A percentile compares a stretch with the other conserved stretches of the same genome.
Evolutionary conservation across 495 filamentous ascomycete genomes (phyloP).

Genomic region (Penicillium subrubescens): DNA sequence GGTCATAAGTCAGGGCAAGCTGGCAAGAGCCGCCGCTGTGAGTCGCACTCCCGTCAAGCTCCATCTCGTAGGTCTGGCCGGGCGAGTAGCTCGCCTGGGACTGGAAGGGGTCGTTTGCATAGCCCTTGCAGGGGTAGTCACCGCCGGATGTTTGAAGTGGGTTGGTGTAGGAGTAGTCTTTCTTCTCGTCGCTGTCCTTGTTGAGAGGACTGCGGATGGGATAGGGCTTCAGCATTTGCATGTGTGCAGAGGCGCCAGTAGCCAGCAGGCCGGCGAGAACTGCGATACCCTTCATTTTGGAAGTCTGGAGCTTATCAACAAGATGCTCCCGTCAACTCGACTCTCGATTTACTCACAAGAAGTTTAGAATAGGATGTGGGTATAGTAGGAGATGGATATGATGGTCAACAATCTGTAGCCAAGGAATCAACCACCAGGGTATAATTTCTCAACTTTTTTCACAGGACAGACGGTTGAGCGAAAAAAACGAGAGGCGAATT

Average conservation of each 20-base stretch:
- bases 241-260: constrained; percentile 43
- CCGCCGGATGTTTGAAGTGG: constrained; percentile 45
- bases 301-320: not conserved
- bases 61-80: constrained; percentile 43
- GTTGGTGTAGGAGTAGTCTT: constrained; percentile 55
- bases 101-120: constrained; percentile 46
- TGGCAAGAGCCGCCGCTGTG: constrained; percentile 92
- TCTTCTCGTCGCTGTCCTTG: constrained; percentile 33
- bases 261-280: constrained; percentile 40
- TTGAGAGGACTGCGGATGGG: constrained; percentile 53
- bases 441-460: constrained; percentile 1
- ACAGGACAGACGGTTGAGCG: constrained; percentile 14
- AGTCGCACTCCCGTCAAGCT: constrained; percentile 56
- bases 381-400: constrained; percentile 7
- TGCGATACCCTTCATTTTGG: constrained; percentile 45
- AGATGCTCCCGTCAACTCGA: not conserved
- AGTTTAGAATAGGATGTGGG: not conserved
- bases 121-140: constrained; percentile 58
- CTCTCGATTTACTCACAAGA: constrained; percentile 6
- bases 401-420: constrained; percentile 5
- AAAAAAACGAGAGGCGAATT: not conserved
- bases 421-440: constrained; percentile 28
- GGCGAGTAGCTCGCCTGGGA: constrained; percentile 48
- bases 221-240: constrained; percentile 49
- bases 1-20: constrained; percentile 78